phyloP scores from a whole-genome alignment of 108 stramenopile genomes.

The Cyclotella sp. region DNA sequence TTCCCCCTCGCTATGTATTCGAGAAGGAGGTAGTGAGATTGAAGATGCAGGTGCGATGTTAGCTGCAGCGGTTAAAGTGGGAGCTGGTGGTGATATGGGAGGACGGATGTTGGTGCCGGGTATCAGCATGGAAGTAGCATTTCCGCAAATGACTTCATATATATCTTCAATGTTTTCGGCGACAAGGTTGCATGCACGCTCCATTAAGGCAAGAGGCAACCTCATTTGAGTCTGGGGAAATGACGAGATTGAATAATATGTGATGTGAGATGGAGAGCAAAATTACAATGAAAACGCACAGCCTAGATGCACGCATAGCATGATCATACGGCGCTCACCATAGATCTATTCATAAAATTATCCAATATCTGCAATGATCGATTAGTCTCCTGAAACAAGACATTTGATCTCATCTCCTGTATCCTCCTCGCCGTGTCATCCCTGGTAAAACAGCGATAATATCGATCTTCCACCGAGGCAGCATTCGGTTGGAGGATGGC shows the following conservation, averaged over 20 bases:
- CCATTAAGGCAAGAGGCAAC: conserved; percentile 47
- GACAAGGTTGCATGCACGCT: conserved; percentile 44
- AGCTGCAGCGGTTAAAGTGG: not conserved
- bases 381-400: conserved; percentile 51
- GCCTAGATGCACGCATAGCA: not conserved
- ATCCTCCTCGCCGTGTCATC: conserved; percentile 59
- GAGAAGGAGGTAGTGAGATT: too few relatives aligned
- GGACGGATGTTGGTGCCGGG: not conserved
- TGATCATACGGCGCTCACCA: conserved; percentile 13
- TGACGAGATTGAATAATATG: not conserved
- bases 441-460: conserved; percentile 64
- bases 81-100: not conserved
- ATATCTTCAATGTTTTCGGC: conserved; percentile 50
- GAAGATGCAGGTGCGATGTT: not conserved
- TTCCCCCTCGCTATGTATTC: not conserved
- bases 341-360: conserved; percentile 57
- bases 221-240: conserved; percentile 41
- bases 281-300: not conserved
- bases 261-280: not conserved
- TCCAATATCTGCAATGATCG: conserved; percentile 43
- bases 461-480: conserved; percentile 9
- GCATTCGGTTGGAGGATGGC: conserved; percentile 13
- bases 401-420: conserved; percentile 45
- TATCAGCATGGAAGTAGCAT: conserved; percentile 5
- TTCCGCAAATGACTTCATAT: conserved; percentile 37